These are phyloP conservation scores for Thuja plicata DNA, from an alignment of 83 land plant genomes.

Conservation along the genomic window DNA sequence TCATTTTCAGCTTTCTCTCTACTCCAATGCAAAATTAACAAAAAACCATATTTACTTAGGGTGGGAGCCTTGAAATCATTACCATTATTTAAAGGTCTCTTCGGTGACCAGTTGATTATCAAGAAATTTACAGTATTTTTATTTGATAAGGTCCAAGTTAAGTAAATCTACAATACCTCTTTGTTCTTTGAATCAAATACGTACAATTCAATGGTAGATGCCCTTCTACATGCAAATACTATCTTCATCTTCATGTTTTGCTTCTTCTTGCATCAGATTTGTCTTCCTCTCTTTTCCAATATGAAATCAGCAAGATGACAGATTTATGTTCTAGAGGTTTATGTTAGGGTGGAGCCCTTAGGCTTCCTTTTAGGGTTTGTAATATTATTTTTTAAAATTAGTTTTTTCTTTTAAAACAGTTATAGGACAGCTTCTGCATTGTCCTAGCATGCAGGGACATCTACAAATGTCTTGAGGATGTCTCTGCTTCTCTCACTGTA, in stretches of 20 bases:
- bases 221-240: not conserved
- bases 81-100: not conserved
- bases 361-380: not conserved
- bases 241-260: not conserved
- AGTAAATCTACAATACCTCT: not conserved
- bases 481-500: not conserved
- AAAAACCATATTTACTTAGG: too few relatives aligned
- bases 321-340: too few relatives aligned
- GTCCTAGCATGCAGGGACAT: not conserved
- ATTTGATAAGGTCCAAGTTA: not conserved
- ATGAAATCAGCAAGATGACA: not conserved
- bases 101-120: not conserved
- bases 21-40: not conserved
- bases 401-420: too few relatives aligned
- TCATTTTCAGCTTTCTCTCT: not conserved
- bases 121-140: not conserved
- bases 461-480: not conserved
- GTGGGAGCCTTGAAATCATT: not conserved
- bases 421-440: not conserved
- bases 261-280: not conserved
- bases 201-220: not conserved
- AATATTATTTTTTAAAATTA: too few relatives aligned
- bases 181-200: not conserved
- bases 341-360: too few relatives aligned
- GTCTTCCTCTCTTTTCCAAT: not conserved